phyloP scores from a whole-genome alignment of 805 yeast genomes.

The Cephaloascus albidus region DNA sequence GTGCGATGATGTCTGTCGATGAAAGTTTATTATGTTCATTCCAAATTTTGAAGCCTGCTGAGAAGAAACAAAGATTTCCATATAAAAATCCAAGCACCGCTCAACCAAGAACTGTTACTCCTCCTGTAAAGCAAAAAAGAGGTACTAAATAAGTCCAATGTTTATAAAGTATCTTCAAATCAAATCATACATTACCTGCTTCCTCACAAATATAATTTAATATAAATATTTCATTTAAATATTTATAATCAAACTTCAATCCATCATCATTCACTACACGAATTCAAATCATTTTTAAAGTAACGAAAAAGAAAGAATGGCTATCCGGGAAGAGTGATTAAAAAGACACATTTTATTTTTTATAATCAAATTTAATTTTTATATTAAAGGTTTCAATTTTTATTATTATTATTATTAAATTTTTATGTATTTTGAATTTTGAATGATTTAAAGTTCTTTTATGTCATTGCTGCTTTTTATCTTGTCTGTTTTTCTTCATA shows the following conservation, averaged over 20 bases:
- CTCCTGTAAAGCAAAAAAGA: conserved; percentile 51
- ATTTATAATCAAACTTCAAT: too few species aligned
- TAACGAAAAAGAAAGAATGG: neutral
- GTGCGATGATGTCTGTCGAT: conserved; percentile 99
- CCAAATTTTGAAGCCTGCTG: conserved; percentile 96
- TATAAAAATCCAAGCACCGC: conserved; percentile 32
- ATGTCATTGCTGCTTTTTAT: neutral
- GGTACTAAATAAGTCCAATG: conserved; percentile 26
- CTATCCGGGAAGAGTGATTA: neutral
- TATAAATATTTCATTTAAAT: too few species aligned
- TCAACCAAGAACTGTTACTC: conserved; percentile 42
- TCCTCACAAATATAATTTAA: too few species aligned
- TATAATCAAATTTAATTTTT: neutral
- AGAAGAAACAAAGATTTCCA: conserved; percentile 72
- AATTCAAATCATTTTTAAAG: neutral
- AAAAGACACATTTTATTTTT: neutral
- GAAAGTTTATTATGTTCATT: conserved; percentile 93
- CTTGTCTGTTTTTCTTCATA: neutral
- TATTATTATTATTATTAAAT: too few species aligned
- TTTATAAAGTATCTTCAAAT: too few species aligned
- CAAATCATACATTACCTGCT: too few species aligned
- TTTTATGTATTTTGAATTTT: neutral
- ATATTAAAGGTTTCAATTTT: neutral
- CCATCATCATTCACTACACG: neutral
- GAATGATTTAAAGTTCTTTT: neutral